Base-by-base conservation (phyloP, 2,329 filamentous ascomycete genomes). In the Chaetomium sp. region DNA sequence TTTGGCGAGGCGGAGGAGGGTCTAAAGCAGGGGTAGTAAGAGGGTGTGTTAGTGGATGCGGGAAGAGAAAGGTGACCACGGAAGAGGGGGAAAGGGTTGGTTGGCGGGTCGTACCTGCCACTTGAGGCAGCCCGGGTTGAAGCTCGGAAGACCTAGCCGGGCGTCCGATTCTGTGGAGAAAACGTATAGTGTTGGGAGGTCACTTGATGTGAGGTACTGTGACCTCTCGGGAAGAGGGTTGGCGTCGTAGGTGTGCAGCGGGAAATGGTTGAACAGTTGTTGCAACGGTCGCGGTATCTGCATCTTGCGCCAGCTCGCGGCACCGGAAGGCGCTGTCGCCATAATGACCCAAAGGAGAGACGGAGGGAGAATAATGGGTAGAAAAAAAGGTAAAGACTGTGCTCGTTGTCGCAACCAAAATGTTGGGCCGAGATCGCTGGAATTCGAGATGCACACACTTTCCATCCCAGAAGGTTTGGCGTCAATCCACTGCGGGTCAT, bases 71-170 rank as follows among this genome's bases (percentile, higher is more conserved):
- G 19, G 27, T 27, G 27, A 32, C 27, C 14, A 32, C 32, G 3
- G 35, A 11, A 14, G 50, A 34, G 49, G 12, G 45, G 40, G 33
- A 47, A 41, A 37, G 12, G 32, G 8, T 37, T n/a, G 6, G 34
- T 32, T 11, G 47, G n/a, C 5, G 70, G 19, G 32, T n/a, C 82
- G 63, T 65, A 92, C 90, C 88, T 97, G 94, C 91, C 91, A 97
- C 76, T 92, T 96, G 67, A 97, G 77, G 75, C 94, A 99, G 56
- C 85, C 84, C 9, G 94, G 94, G 69, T 97, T 97, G 74, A 87
- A 95, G 61, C 89, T 95, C 33, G 91, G 88, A 35, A 76, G 73
- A 4, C 84, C 84, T 41, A 68, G 67, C 54, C 71, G 69, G 37
- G 84, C 87, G 64, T 83, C 86, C n/a, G 79, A 73, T 1, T 81